Evolutionary conservation across 495 filamentous ascomycete species (phyloP), one percentile per base, ranked within the genome.

Genomic region (Saxophila tyrrhenica): DNA sequence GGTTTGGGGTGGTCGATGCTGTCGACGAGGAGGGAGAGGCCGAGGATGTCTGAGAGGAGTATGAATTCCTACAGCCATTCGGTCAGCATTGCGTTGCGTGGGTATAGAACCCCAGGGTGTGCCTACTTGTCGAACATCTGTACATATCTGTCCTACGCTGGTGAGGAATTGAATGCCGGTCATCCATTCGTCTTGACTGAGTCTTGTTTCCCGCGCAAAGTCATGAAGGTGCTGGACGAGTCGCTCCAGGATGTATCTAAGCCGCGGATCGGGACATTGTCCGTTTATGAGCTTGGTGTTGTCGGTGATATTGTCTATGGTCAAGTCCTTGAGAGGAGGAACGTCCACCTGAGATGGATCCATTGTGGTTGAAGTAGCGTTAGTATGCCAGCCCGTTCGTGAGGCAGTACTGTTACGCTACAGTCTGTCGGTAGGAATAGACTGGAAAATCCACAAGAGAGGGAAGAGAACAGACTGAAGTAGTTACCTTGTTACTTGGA

Each of bases 1-100:
- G 86, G 87, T 65, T 89, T 94, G 54, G 90, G 90, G 72, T 95
- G 89, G 72, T 91, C 87, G 73, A 95, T 94, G 58, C 76, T 79
- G 71, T 95, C 89, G 54, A 95, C 85, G 8, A 95, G 81, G 51
- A 94, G 76, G 25, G 89, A 94, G 42, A 96, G 82, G 53, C 90
- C 90, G 42, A 95, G 78, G 53, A 90, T 76, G 72, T 96, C 90
- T 50, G 86, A 92, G 60, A 95, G 87, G 50, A 95, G 84, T 69
- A 95, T 95, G 75, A 87, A 95, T 76, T 96, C 90, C 79, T 91
- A 13, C 29, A 13, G 13, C 13, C 29, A 35, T 7, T 13, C 13
- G 29, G 13, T 35, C 48, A 8, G 54, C 20, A 49, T 39, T 39
- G 35, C 35, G 9, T 9, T 39, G 9, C 9, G 35, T 39, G 35